These are phyloP conservation scores for Aspergillus ochraceoroseus DNA, from an alignment of 2,329 filamentous ascomycete species.

Conservation along the genomic window DNA sequence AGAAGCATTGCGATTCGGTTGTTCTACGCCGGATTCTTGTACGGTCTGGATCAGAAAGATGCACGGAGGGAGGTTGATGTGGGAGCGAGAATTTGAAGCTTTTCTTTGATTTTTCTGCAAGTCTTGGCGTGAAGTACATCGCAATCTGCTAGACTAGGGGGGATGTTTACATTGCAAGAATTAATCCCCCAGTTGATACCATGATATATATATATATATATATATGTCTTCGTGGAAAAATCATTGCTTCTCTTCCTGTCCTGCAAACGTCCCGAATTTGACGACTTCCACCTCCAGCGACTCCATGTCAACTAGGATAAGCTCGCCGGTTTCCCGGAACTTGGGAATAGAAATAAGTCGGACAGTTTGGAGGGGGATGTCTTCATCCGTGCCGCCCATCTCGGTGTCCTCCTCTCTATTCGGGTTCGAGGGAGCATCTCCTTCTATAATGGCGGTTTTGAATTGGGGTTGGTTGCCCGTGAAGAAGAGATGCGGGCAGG, in stretches of 20 bases:
- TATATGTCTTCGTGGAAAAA: conserved; percentile 12
- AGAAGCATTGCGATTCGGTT: conserved; percentile 28
- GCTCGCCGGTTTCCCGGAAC: conserved; percentile 70
- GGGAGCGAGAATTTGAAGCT: neutral
- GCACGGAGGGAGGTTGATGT: neutral
- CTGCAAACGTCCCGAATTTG: conserved; percentile 48
- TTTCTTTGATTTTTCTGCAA: neutral
- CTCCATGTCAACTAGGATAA: conserved; percentile 81
- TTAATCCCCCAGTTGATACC: conserved; percentile 12
- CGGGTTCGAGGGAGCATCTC: conserved; percentile 30
- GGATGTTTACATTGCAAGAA: neutral
- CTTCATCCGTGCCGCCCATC: conserved; percentile 40
- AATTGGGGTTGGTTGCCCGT: conserved; percentile 79
- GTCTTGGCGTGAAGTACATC: conserved; percentile 22
- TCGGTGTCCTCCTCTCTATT: conserved; percentile 35
- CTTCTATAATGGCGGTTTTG: conserved; percentile 64
- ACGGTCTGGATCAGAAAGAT: neutral
- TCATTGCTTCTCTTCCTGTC: conserved; percentile 35
- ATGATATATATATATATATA: conserved; percentile 7
- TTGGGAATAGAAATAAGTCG: conserved; percentile 77
- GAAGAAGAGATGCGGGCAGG: conserved; percentile 87
- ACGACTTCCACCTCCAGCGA: conserved; percentile 73
- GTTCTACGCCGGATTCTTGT: neutral
- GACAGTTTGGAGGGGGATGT: conserved; percentile 61
- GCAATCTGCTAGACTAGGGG: no score